Evolutionary conservation across 1,284 basidiomycete genomes (phyloP), one percentile per base, ranked within the genome.

Genomic region (Leccinum pallidistipes): DNA sequence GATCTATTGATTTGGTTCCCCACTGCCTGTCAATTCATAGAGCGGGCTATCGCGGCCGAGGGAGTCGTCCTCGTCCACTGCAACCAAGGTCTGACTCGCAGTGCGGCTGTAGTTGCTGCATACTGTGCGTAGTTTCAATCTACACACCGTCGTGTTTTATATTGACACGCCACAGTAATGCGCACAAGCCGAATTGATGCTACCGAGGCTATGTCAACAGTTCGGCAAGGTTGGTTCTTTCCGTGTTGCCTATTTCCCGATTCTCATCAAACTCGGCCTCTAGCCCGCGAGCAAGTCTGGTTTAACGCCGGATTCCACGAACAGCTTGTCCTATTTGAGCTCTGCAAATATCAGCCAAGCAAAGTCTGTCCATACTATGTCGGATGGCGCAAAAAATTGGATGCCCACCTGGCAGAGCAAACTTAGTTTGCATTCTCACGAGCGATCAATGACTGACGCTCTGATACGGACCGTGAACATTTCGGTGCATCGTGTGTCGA

Each of bases 31-130:
- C 85, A 80, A 55, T 95, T 94, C 74, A 94, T 96, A 68, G 84
- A 93, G 68, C 76, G 85, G 50, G 91, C 92, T 11, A 74, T 94
- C 55, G 75, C 78, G 36, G 74, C 77, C 14, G 86, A 86, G 50
- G 92, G 93, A 5, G 83, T 86, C 53, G 85, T 94, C 62, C 82
- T 96, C 52, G 92, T 96, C 14, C 92, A 95, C 73, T 93, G 92
- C 70, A 83, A 88, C 31, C 88, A 92, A 67, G 93, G 94, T 47
- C 81, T 94, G 56, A 92, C 90, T 62, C 83, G 94, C 64, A 90
- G 89, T 68, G 90, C 94, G 3, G 84, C 91, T 5, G 86, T 94
- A 34, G 86, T 94, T 62, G 88, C 92, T 57, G 94, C 92, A 40
- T 94, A 95, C 74, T 75, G 90, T 90, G 70, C 72, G 87, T 74